phyloP scores from a whole-genome alignment of 1,139 yeast genomes.

The Candida sanyaensis region DNA sequence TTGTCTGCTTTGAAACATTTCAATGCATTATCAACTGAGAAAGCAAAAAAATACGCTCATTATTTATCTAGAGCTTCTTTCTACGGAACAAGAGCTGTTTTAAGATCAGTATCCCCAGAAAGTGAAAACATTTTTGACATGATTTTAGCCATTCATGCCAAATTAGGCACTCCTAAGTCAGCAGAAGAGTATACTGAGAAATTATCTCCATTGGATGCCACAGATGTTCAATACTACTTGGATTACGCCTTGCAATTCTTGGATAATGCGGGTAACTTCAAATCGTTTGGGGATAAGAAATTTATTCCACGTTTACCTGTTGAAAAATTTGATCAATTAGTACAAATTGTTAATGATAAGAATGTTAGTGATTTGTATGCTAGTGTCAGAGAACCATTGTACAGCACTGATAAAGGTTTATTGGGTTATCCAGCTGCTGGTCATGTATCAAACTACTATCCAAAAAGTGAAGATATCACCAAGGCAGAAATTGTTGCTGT shows the following conservation, averaged over 20 bases:
- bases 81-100: constrained; percentile 76
- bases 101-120: constrained; percentile 84
- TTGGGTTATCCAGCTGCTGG: constrained; percentile 82
- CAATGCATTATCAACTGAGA: constrained; percentile 34
- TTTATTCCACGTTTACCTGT: constrained; percentile 65
- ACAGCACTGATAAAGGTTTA: constrained; percentile 50
- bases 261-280: constrained; percentile 81
- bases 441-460: constrained; percentile 73
- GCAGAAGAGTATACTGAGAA: constrained; percentile 43
- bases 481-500: constrained; percentile 65
- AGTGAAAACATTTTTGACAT: constrained; percentile 74
- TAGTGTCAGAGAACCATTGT: constrained; percentile 50
- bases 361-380: constrained; percentile 41
- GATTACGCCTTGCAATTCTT: constrained; percentile 83
- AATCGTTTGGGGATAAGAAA: constrained; percentile 86
- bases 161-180: constrained; percentile 46
- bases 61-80: constrained; percentile 80
- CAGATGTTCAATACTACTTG: constrained; percentile 50
- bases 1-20: constrained; percentile 48
- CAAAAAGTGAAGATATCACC: constrained; percentile 49
- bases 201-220: constrained; percentile 26
- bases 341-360: constrained; percentile 41
- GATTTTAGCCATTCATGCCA: constrained; percentile 56
- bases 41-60: constrained; percentile 69
- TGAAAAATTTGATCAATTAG: constrained; percentile 50